Conservation (phyloP, 345 rosid species). For the Rhodamnia rubescens region DNA sequence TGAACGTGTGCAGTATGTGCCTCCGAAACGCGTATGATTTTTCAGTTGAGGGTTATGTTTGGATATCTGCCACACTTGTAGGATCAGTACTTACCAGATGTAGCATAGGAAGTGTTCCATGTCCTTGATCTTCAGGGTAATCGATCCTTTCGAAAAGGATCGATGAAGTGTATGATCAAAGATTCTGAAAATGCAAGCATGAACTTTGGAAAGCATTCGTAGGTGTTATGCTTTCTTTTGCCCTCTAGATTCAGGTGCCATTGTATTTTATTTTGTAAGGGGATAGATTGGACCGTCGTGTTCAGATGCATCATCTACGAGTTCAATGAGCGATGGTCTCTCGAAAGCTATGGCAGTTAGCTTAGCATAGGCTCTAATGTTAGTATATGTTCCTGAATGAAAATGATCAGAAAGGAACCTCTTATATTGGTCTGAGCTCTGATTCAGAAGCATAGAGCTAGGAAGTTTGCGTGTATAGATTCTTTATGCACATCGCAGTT, state of each 20-base stretch:
- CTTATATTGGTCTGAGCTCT: neutral
- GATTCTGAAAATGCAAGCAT: neutral
- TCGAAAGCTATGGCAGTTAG: neutral
- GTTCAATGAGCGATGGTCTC: neutral
- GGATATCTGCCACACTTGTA: neutral
- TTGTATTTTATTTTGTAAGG: neutral
- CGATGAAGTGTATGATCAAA: neutral
- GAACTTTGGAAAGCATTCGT: neutral
- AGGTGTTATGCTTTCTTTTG: neutral
- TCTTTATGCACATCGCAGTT: neutral
- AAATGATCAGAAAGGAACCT: neutral
- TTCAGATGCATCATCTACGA: neutral
- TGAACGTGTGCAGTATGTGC: constrained; percentile 58
- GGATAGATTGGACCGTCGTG: neutral
- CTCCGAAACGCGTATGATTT: constrained; percentile 50
- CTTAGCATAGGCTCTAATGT: neutral
- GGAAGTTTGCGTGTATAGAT: neutral
- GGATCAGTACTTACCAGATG: neutral
- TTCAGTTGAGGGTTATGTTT: neutral
- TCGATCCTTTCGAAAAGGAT: neutral
- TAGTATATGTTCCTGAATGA: neutral
- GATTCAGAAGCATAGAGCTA: neutral
- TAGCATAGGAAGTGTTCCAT: neutral
- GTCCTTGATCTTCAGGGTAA: neutral
- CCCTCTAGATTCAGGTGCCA: neutral